A percentile compares a stretch with the other conserved stretches of the same genome.
Conservation (phyloP, 768 basidiomycete species). For the Polyporus arcularius region DNA sequence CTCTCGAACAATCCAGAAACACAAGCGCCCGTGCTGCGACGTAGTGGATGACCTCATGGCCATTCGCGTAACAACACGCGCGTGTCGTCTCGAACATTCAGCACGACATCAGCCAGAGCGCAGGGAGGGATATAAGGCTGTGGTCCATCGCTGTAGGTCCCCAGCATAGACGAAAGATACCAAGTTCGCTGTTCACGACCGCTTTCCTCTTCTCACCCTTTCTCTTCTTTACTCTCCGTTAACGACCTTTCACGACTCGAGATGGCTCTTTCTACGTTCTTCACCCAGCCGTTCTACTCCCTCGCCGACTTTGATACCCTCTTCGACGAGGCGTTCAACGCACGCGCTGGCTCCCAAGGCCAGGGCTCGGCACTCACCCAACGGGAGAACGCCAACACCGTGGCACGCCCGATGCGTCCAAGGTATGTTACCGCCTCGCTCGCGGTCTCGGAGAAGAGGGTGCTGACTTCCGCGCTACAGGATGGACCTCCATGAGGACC, state of each 20-base stretch:
- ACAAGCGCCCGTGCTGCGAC: not conserved
- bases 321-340: conserved; percentile 41
- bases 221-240: not conserved
- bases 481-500: conserved; percentile 57
- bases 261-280: conserved; percentile 39
- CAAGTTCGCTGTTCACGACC: conserved; percentile 19
- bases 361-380: not conserved
- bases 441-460: not conserved
- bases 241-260: conserved; percentile 18
- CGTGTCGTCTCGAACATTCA: not conserved
- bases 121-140: not conserved
- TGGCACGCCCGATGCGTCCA: conserved; percentile 19
- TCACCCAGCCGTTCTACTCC: conserved; percentile 42
- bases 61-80: not conserved
- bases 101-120: not conserved
- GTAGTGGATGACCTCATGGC: not conserved
- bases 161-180: conserved; percentile 15
- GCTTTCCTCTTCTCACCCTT: conserved; percentile 11
- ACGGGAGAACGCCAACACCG: conserved; percentile 1
- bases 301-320: conserved; percentile 43
- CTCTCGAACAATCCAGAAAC: not conserved
- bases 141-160: not conserved
- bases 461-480: conserved; percentile 30
- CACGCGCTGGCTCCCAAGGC: conserved; percentile 15
- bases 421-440: conserved; percentile 2